Evolutionary conservation across 495 filamentous ascomycete genomes (phyloP).

Genomic region (Podospora pseudocomata): DNA sequence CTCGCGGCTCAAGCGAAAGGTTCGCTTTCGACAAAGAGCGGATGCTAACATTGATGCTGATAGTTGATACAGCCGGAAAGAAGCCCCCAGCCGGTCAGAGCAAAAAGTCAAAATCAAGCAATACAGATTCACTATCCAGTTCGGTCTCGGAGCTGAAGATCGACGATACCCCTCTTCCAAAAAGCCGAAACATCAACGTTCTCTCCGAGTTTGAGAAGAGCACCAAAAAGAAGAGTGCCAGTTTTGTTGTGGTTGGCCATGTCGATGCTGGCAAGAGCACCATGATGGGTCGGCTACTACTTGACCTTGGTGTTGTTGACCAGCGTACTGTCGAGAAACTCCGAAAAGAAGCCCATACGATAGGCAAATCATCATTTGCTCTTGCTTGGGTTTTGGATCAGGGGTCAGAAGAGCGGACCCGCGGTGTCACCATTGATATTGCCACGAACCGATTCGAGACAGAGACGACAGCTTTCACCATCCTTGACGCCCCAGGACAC

Average conservation of each 20-base stretch:
- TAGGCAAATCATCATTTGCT: constrained; percentile 92
- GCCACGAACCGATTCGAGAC: constrained; percentile 93
- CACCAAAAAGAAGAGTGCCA: constrained; percentile 74
- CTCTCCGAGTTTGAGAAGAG: constrained; percentile 73
- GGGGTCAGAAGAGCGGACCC: constrained; percentile 75
- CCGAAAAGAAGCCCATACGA: constrained; percentile 78
- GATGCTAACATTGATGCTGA: constrained; percentile 41
- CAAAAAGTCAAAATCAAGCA: constrained; percentile 33
- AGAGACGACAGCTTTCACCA: constrained; percentile 79
- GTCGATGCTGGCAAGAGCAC: constrained; percentile 98
- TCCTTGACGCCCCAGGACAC: constrained; percentile 92
- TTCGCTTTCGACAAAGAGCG: constrained; percentile 53
- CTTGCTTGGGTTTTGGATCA: constrained; percentile 96
- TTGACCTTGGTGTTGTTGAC: constrained; percentile 82
- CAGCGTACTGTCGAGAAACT: constrained; percentile 85
- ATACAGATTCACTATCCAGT: constrained; percentile 31
- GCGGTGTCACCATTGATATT: constrained; percentile 97
- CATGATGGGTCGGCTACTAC: constrained; percentile 90
- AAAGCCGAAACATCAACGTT: constrained; percentile 84
- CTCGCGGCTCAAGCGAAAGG: constrained; percentile 86
- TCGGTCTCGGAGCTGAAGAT: constrained; percentile 55
- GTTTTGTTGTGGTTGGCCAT: constrained; percentile 96
- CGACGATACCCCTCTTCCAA: constrained; percentile 66
- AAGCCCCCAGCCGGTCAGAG: constrained; percentile 34
- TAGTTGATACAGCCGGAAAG: constrained; percentile 45